Percentiles rank a stretch among this genome's conserved stretches.
phyloP scores from a whole-genome alignment of 257 asterid genomes.

The Fraxinus excelsior region DNA sequence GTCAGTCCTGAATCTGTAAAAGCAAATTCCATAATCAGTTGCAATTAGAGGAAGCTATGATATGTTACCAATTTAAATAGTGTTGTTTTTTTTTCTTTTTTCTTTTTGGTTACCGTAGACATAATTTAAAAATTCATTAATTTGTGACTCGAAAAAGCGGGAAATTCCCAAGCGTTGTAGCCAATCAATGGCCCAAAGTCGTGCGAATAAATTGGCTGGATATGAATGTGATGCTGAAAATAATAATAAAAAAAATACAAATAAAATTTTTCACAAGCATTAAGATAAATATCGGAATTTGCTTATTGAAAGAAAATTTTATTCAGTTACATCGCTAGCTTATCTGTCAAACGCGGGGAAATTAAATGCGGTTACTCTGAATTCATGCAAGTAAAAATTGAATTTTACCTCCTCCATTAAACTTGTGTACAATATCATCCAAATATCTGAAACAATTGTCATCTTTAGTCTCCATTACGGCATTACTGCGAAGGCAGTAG shows the following conservation, averaged over 20 bases:
- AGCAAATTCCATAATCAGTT: neutral
- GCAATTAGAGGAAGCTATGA: neutral
- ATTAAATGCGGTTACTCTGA: no score
- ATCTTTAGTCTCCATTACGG: conserved; percentile 41
- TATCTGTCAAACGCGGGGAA: no score
- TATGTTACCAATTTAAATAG: neutral
- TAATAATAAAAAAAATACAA: no score
- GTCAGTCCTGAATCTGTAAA: conserved; percentile 37
- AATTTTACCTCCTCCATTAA: conserved; percentile 48
- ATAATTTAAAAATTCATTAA: conserved; percentile 33
- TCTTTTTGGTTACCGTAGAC: conserved; percentile 28
- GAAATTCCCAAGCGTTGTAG: conserved; percentile 48
- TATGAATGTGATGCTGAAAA: conserved; percentile 30
- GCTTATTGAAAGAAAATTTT: neutral
- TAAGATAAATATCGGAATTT: neutral
- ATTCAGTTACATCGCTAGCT: neutral
- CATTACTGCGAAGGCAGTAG: conserved; percentile 46
- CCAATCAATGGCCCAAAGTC: conserved; percentile 46
- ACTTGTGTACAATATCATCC: conserved; percentile 22
- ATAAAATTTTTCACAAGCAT: neutral
- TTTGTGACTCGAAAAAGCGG: conserved; percentile 31
- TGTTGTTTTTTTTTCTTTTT: no score
- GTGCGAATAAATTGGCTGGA: conserved; percentile 41
- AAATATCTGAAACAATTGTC: conserved; percentile 33
- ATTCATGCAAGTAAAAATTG: no score